A percentile compares a stretch with the other conserved stretches of the same genome.
Evolutionary conservation across 2,329 filamentous ascomycete species (phyloP).

Genomic region (Decorospora gaudefroyi): DNA sequence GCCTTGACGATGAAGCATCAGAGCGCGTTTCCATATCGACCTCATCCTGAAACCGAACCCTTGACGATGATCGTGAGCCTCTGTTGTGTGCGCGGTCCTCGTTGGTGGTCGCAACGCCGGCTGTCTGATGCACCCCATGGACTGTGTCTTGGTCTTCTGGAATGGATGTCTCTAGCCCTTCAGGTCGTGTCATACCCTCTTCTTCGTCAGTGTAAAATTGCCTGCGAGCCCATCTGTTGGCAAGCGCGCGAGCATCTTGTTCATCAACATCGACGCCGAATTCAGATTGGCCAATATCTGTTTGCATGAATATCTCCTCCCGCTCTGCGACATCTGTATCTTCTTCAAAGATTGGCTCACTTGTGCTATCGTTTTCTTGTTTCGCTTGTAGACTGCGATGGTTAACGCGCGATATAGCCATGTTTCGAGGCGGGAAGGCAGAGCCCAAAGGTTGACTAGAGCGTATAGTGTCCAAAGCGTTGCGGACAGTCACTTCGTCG

Average conservation of each 20-base stretch:
- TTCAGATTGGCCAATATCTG: constrained; percentile 14
- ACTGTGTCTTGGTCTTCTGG: constrained; percentile 10
- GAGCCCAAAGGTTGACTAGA: constrained; percentile 55
- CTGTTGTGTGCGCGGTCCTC: constrained; percentile 3
- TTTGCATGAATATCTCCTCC: constrained; percentile 21
- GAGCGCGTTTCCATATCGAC: constrained; percentile 71
- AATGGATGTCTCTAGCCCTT: constrained; percentile 20
- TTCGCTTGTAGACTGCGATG: constrained; percentile 40
- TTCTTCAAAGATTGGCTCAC: constrained; percentile 30
- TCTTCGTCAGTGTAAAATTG: constrained; percentile 86
- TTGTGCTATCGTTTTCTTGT: constrained; percentile 38
- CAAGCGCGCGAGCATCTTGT: constrained; percentile 49
- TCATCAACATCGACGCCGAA: constrained; percentile 5
- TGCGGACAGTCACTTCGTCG: constrained; percentile 70
- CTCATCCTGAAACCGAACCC: constrained; percentile 76
- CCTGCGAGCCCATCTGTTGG: constrained; percentile 72
- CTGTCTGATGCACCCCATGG: constrained; percentile 12
- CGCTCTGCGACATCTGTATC: constrained; percentile 32
- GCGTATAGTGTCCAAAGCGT: constrained; percentile 47
- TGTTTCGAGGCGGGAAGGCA: constrained; percentile 48
- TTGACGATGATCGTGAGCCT: constrained; percentile 74
- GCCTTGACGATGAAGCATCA: constrained; percentile 72
- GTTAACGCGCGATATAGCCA: constrained; percentile 29
- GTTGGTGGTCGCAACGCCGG: constrained; percentile 27
- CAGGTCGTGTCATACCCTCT: constrained; percentile 63